Percentiles rank a stretch among this genome's conserved stretches.
Conservation (phyloP, 2,329 filamentous ascomycete genomes). For the Lizonia empirigonia region DNA sequence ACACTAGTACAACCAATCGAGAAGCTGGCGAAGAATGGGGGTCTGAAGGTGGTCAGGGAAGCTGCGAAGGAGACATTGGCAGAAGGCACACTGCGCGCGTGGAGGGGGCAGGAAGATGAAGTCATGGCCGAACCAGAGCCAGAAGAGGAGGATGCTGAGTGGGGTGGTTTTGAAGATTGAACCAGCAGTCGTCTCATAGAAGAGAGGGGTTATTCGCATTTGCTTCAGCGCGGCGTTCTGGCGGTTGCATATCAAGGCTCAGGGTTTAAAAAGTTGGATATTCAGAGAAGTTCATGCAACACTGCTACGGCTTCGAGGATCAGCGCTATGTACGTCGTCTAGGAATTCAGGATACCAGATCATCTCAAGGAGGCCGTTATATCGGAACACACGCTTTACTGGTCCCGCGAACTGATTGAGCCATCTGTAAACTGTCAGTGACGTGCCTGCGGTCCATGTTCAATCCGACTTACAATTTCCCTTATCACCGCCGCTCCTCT, state of each 20-base stretch:
- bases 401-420: conserved; percentile 8
- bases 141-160: conserved; percentile 65
- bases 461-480: conserved; percentile 17
- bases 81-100: conserved; percentile 76
- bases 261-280: neutral
- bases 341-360: neutral
- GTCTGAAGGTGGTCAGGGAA: conserved; percentile 73
- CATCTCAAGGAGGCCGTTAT: neutral
- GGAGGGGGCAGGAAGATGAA: conserved; percentile 51
- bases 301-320: neutral
- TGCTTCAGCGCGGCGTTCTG: conserved; percentile 38
- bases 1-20: conserved; percentile 62
- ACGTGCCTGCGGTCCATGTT: neutral
- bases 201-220: conserved; percentile 13
- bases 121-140: conserved; percentile 44
- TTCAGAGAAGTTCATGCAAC: neutral
- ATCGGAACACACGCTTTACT: neutral
- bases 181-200: neutral
- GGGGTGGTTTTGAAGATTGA: conserved; percentile 73
- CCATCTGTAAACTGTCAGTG: conserved; percentile 14
- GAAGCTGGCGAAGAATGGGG: conserved; percentile 61
- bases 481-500: neutral
- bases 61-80: conserved; percentile 72
- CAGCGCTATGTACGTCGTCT: neutral
- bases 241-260: conserved; percentile 10